Percentiles rank a stretch among this genome's conserved stretches.
Conservation (phyloP, 768 basidiomycete genomes). For the Arthromyces matolae region DNA sequence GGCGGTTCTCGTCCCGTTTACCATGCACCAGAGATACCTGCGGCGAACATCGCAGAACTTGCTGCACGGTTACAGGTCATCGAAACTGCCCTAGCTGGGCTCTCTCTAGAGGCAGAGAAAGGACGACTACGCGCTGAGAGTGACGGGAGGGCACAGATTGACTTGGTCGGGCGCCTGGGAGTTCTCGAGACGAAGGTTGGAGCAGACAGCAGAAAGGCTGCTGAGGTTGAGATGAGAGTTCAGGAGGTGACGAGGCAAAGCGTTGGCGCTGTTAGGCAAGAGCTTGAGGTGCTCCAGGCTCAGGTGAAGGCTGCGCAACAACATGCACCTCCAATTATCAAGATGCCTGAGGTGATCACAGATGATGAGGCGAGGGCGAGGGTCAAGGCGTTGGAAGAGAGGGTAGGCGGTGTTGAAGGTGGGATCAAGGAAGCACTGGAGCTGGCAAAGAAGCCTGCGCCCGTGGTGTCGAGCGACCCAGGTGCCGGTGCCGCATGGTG, state of each 20-base stretch:
- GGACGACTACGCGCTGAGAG: conserved; percentile 49
- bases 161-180: conserved; percentile 52
- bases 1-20: conserved; percentile 31
- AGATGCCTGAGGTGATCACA: conserved; percentile 17
- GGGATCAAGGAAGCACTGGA: conserved; percentile 73
- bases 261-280: conserved; percentile 48
- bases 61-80: conserved; percentile 57
- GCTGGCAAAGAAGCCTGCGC: conserved; percentile 45
- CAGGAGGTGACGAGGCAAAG: conserved; percentile 42
- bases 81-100: conserved; percentile 57
- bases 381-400: conserved; percentile 57
- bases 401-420: conserved; percentile 57
- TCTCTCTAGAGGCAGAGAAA: conserved; percentile 55
- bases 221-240: conserved; percentile 51
- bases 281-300: conserved; percentile 51
- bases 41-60: conserved; percentile 64
- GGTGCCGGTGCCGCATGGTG: conserved; percentile 59
- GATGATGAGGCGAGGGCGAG: conserved; percentile 59
- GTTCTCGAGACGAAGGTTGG: conserved; percentile 51
- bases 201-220: conserved; percentile 34
- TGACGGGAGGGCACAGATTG: conserved; percentile 45
- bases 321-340: conserved; percentile 15
- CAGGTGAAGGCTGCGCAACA: conserved; percentile 32
- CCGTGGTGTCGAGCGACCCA: conserved; percentile 28
- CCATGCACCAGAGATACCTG: conserved; percentile 53